Percentiles rank a stretch among this genome's conserved stretches.
phyloP scores from a whole-genome alignment of 163 green algal genomes.

The Trebouxiophyceae sp. region DNA sequence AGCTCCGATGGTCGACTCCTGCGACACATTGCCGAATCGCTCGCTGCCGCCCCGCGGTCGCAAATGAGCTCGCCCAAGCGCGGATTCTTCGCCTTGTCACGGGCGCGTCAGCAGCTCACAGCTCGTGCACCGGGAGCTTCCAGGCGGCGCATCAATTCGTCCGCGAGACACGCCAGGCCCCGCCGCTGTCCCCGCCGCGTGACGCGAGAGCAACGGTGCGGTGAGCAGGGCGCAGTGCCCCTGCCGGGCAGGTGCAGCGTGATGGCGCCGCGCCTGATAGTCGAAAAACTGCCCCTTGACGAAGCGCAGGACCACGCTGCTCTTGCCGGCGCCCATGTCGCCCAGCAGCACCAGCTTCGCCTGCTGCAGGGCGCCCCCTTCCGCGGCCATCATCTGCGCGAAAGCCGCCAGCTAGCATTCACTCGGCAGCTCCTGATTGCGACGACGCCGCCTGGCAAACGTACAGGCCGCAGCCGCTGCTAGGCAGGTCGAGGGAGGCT shows the following conservation, averaged over 20 bases:
- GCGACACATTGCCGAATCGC: too few relatives aligned
- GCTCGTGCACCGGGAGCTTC: too few relatives aligned
- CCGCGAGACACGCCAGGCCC: too few relatives aligned
- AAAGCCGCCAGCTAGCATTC: not conserved
- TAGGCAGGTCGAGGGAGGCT: not conserved
- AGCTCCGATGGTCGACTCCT: constrained; percentile 97
- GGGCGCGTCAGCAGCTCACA: too few relatives aligned
- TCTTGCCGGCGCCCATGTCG: constrained; percentile 97
- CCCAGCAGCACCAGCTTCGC: constrained; percentile 93
- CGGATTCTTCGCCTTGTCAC: too few relatives aligned
- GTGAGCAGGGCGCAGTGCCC: too few relatives aligned
- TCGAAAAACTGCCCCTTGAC: constrained; percentile 97
- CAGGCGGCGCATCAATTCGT: too few relatives aligned
- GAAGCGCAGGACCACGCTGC: constrained; percentile 89
- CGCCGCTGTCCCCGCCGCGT: too few relatives aligned
- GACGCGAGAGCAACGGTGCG: too few relatives aligned
- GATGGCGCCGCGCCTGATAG: constrained; percentile 89
- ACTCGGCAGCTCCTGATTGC: not conserved
- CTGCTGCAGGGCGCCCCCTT: constrained; percentile 25
- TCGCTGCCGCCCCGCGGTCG: too few relatives aligned
- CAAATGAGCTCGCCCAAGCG: too few relatives aligned
- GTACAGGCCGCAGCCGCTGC: not conserved
- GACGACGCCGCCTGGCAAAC: not conserved
- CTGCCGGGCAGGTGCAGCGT: too few relatives aligned
- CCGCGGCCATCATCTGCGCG: not conserved